A percentile compares a stretch with the other conserved stretches of the same genome.
phyloP scores from a whole-genome alignment of 164 flowering plant species.

The Nelumbo lutea region DNA sequence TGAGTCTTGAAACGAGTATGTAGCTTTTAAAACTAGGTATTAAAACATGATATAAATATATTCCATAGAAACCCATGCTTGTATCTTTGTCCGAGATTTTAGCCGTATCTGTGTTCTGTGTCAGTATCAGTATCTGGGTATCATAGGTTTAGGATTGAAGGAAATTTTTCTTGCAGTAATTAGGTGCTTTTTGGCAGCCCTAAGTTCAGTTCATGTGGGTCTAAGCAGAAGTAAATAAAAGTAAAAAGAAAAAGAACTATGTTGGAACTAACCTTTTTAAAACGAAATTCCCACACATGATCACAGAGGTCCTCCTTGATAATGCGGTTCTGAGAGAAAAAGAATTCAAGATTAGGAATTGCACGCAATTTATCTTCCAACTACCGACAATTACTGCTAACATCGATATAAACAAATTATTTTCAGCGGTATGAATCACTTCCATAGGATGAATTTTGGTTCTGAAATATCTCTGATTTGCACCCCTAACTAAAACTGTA shows the following conservation, averaged over 20 bases:
- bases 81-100: too few relatives aligned
- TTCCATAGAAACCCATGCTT: too few relatives aligned
- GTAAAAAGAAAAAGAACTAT: neutral
- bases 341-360: neutral
- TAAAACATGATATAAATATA: too few relatives aligned
- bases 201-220: neutral
- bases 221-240: neutral
- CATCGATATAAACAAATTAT: too few relatives aligned
- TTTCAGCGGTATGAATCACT: neutral
- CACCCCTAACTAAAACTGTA: neutral
- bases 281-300: slow-evolving; percentile 79
- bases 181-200: neutral
- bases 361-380: neutral
- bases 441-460: neutral
- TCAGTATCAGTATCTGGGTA: too few relatives aligned
- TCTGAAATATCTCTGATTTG: neutral
- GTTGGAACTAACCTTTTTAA: slow-evolving; percentile 46
- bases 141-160: too few relatives aligned
- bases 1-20: too few relatives aligned
- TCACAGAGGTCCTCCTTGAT: slow-evolving; percentile 72
- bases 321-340: slow-evolving; percentile 47
- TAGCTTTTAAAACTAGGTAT: too few relatives aligned
- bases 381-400: too few relatives aligned
- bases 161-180: neutral
- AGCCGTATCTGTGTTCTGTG: too few relatives aligned